Evolutionary conservation across 192 early-diverging fungal genomes (phyloP).

Genomic region (Backusella macrospora): DNA sequence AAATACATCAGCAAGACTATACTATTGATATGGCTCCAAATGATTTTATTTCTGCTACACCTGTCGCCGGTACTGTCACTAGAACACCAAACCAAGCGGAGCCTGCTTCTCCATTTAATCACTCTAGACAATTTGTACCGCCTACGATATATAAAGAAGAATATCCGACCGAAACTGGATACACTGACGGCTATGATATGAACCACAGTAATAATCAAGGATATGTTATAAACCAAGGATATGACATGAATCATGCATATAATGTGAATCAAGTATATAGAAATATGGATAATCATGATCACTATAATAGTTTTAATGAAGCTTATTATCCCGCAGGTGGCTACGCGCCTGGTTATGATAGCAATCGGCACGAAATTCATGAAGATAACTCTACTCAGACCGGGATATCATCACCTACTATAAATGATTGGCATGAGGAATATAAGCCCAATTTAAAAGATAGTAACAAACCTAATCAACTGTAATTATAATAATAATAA

Average conservation of each 20-base stretch:
- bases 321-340: neutral
- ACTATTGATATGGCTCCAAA: conserved; percentile 15
- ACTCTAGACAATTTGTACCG: neutral
- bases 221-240: neutral
- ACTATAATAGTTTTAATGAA: neutral
- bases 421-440: neutral
- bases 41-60: conserved; percentile 12
- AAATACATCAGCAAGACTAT: conserved; percentile 5
- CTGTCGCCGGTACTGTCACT: neutral
- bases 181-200: neutral
- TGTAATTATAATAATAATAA: neutral
- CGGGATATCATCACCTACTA: neutral
- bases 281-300: neutral
- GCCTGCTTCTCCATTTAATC: neutral
- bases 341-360: neutral
- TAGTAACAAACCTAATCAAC: neutral
- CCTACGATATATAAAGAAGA: neutral
- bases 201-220: neutral
- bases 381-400: neutral
- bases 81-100: neutral
- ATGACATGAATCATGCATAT: neutral
- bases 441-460: neutral
- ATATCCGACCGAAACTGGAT: neutral
- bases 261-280: neutral
- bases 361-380: neutral